phyloP scores from a whole-genome alignment of 2,329 filamentous ascomycete genomes.

The Botrytis porri region DNA sequence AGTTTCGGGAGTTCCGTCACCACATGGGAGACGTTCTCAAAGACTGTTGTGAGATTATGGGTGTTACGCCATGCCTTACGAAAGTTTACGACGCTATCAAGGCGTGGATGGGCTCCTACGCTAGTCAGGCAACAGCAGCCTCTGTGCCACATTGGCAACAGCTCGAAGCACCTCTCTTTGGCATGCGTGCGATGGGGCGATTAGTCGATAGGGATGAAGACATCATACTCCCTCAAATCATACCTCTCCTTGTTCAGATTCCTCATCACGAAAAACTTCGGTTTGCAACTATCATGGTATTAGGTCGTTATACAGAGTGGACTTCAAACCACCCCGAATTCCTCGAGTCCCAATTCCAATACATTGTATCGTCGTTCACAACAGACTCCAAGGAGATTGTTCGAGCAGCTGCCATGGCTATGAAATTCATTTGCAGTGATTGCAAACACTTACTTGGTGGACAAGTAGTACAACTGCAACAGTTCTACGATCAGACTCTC shows the following conservation, averaged over 20 bases:
- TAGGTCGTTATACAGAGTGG: conserved; percentile 97
- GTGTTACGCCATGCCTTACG: conserved; percentile 82
- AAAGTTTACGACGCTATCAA: conserved; percentile 88
- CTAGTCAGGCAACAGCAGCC: conserved; percentile 66
- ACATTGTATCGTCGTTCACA: conserved; percentile 90
- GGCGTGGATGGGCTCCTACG: conserved; percentile 82
- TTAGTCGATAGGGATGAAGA: conserved; percentile 91
- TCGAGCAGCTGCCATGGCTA: conserved; percentile 84
- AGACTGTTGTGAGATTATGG: conserved; percentile 94
- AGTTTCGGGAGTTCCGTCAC: conserved; percentile 94
- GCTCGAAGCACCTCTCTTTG: conserved; percentile 90
- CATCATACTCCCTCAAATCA: conserved; percentile 83
- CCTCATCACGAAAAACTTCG: conserved; percentile 96
- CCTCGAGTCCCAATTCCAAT: conserved; percentile 87
- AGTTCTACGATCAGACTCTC: conserved; percentile 87
- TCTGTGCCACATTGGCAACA: conserved; percentile 94
- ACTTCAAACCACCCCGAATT: conserved; percentile 91
- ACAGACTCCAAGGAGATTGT: conserved; percentile 87
- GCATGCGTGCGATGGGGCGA: conserved; percentile 90
- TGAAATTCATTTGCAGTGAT: conserved; percentile 96
- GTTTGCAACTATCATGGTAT: conserved; percentile 96
- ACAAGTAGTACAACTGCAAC: conserved; percentile 82
- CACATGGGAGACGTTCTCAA: conserved; percentile 98
- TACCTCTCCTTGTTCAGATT: conserved; percentile 90
- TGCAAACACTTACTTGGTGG: conserved; percentile 82